Conservation (phyloP, 352 stramenopile species). For the Thraustochytrium striatum region DNA sequence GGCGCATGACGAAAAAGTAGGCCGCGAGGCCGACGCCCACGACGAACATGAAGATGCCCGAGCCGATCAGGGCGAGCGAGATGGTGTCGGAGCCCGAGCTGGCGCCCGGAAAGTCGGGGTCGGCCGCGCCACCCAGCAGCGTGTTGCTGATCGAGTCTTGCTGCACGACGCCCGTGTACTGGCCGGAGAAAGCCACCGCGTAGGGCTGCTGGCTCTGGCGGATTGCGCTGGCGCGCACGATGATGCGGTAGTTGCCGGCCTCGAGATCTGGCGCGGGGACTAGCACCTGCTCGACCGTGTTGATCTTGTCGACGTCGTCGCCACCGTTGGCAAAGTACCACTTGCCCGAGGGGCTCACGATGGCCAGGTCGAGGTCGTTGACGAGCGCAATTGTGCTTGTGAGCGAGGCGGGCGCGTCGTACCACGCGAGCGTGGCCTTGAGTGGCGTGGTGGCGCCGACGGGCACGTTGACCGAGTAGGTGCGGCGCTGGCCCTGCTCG, state of each 20-base stretch:
- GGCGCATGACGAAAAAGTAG: background rate
- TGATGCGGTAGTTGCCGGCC: background rate
- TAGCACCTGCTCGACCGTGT: background rate
- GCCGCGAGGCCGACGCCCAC: background rate
- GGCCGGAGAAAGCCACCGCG: background rate
- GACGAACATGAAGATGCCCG: no score
- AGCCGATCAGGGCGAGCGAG: no score
- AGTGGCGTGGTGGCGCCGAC: background rate
- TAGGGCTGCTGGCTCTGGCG: background rate
- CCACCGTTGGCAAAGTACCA: background rate
- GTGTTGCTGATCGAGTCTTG: no score
- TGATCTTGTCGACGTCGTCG: background rate
- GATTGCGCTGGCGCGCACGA: background rate
- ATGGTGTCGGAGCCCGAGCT: no score
- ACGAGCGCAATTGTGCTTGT: background rate
- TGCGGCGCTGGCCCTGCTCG: background rate
- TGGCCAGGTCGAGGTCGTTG: constrained; percentile 31
- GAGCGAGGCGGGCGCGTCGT: background rate
- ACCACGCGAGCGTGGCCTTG: background rate
- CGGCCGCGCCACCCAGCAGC: no score
- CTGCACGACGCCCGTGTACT: no score
- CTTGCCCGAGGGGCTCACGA: background rate
- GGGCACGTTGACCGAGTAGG: background rate
- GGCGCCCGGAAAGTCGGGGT: no score
- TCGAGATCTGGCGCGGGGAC: background rate